Evolutionary conservation across 306 rosid species (phyloP), one percentile per base, ranked within the genome.

Genomic region (Prunus salicina): DNA sequence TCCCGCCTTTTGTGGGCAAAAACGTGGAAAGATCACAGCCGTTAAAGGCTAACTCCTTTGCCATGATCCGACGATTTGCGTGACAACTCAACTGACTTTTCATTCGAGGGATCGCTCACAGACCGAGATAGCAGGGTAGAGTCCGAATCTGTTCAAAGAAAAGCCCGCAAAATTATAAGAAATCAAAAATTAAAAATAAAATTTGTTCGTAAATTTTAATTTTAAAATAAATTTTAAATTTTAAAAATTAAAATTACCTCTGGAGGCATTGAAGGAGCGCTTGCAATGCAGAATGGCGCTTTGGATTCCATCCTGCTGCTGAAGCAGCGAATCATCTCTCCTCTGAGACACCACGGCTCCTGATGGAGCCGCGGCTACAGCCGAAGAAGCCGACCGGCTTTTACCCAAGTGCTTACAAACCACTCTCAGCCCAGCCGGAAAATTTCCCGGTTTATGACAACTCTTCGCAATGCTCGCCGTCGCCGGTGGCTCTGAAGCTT

Each of bases 221-320:
- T 20, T 0, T 46, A 22, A 30, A n/a, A 11, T n/a, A 8, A 60
- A 13, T 32, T 32, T 12, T 4, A 49, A 12, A 34, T 20, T 8
- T 49, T 61, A 12, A 62, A 14, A 45, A 20, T 28, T 47, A 62
- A 2, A 5, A 30, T 5, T 79, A 91, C 98, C 97, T 88, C 90
- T 81, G 0, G 89, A 85, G 1, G 96, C 97, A 78, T 91, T 89
- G 90, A 96, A 96, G 72, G 99, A 92, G 19, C 91, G 88, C 82
- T 96, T 96, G 89, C 99, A 96, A 72, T 96, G 99, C 60, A 96
- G 82, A 74, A 96, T 96, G 77, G 99, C 99, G 56, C 99, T 87
- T 69, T 96, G 99, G 81, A 96, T 96, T 24, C 93, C 97, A 78
- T 96, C 99, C 76, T 96, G 98, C 53, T 96, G 99, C 84, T 91